Percentiles rank a stretch among this genome's conserved stretches.
Evolutionary conservation across 257 asterid species (phyloP).

Genomic region (Fraxinus anomala): DNA sequence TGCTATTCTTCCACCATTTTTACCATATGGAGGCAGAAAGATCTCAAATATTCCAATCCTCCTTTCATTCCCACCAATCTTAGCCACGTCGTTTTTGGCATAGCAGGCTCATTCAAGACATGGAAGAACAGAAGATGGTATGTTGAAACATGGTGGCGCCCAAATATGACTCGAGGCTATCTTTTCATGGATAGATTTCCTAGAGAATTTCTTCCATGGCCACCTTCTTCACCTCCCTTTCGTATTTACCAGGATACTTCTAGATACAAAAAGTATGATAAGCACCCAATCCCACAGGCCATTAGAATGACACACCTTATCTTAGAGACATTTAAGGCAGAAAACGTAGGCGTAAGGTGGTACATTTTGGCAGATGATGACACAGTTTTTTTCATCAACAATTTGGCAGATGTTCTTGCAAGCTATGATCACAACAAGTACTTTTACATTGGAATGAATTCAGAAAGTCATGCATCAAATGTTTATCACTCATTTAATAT

Average conservation of each 20-base stretch:
- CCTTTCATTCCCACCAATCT: slow-evolving; percentile 33
- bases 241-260: slow-evolving; percentile 32
- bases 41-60: not conserved
- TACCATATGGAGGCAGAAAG: slow-evolving; percentile 7
- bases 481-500: slow-evolving; percentile 41
- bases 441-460: slow-evolving; percentile 47
- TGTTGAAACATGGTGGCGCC: slow-evolving; percentile 53
- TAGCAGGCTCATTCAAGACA: slow-evolving; percentile 39
- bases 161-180: slow-evolving; percentile 43
- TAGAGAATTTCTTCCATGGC: slow-evolving; percentile 36
- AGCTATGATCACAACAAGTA: slow-evolving; percentile 41
- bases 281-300: slow-evolving; percentile 32
- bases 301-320: slow-evolving; percentile 43
- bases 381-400: slow-evolving; percentile 43
- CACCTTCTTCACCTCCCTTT: slow-evolving; percentile 32
- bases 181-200: slow-evolving; percentile 42
- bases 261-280: slow-evolving; percentile 25
- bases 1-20: slow-evolving; percentile 6
- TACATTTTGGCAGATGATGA: slow-evolving; percentile 54
- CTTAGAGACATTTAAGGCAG: slow-evolving; percentile 31
- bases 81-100: slow-evolving; percentile 42
- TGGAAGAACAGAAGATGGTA: slow-evolving; percentile 36
- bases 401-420: slow-evolving; percentile 41
- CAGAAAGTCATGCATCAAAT: slow-evolving; percentile 43
- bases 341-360: slow-evolving; percentile 40